Base-by-base conservation (phyloP, 208 protist species). In the Crithidia mellificae region DNA sequence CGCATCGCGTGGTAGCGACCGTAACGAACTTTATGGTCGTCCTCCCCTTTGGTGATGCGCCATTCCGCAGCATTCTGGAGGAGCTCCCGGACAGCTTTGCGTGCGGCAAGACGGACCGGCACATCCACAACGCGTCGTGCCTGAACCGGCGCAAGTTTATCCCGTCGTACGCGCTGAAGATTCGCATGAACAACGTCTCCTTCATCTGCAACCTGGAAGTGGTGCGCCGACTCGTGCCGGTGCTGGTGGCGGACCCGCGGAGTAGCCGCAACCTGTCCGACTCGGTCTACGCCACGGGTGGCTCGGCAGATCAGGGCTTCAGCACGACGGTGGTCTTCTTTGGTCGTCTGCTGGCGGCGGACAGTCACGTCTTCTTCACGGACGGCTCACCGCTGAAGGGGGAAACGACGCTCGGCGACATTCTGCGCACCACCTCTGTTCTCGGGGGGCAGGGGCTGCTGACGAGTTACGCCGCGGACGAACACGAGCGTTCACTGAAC, bases 21-120 rank as follows among this genome's bases (percentile, higher is more conserved):
- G 71, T 96, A 29, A 75, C 71, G 34, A 77, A 89, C 63, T 84
- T 96, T 53, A 73, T 91, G 56, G 68, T 90, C 25, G 86, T 96
- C 8, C 51, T 96, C 2, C 91, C 91, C 2, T 93, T 92, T 27
- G 91, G 91, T 8, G 91, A 96, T 49, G 85, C 83, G 9, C 78
- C 82, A 30, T 94, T 82, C 57, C 87, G 87, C 58, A 83, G 77
- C 57, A 44, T 96, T 17, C 50, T 96, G 17, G 88, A 96, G 67
- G 79, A 81, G 29, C 24, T 81, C 11, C 71, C 79, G 20, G 81
- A 81, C 29, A 68, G 76, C 15, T 91, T 80, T 58, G 22, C 61
- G 0, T 88, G 83, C 51, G 81, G 70, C 11, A 84, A 85, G 68
- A 30, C 27, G 11, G 66, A 80, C 29, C 72, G 65, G 9, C 80